phyloP scores from a whole-genome alignment of 2,329 filamentous ascomycete species.

The Neonectria magnoliae region DNA sequence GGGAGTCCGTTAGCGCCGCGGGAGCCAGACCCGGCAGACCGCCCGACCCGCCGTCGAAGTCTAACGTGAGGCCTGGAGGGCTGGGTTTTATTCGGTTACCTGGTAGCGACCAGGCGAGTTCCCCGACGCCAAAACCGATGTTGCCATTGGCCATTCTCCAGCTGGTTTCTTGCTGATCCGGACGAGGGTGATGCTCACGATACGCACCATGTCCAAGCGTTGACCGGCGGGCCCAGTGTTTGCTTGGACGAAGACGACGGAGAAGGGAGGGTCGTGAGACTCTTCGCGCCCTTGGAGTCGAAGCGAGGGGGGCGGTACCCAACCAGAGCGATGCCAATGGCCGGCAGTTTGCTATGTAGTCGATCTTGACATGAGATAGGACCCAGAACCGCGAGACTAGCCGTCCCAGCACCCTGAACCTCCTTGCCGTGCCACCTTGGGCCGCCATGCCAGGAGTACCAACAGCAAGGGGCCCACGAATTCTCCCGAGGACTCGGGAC shows the following conservation, averaged over 20 bases:
- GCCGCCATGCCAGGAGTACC: slow-evolving; percentile 5
- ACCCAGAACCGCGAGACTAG: not conserved
- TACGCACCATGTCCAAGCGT: slow-evolving; percentile 8
- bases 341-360: slow-evolving; percentile 7
- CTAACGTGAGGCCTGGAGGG: not conserved
- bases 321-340: not conserved
- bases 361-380: slow-evolving; percentile 7
- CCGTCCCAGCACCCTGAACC: not conserved
- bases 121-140: slow-evolving; percentile 22
- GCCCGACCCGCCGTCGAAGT: slow-evolving; percentile 8
- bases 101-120: slow-evolving; percentile 32
- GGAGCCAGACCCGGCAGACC: slow-evolving; percentile 32
- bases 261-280: not conserved
- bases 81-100: slow-evolving; percentile 18
- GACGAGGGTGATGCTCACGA: slow-evolving; percentile 3
- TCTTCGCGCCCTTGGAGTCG: not conserved
- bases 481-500: slow-evolving; percentile 16
- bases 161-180: slow-evolving; percentile 18
- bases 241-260: slow-evolving; percentile 2
- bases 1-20: slow-evolving; percentile 15
- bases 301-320: slow-evolving; percentile 8
- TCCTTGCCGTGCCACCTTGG: slow-evolving; percentile 5
- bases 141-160: slow-evolving; percentile 28
- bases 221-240: slow-evolving; percentile 13
- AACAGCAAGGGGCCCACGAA: slow-evolving; percentile 2